Conservation (phyloP, 1,139 yeast genomes). For the Yamadazyma epiphylla region DNA sequence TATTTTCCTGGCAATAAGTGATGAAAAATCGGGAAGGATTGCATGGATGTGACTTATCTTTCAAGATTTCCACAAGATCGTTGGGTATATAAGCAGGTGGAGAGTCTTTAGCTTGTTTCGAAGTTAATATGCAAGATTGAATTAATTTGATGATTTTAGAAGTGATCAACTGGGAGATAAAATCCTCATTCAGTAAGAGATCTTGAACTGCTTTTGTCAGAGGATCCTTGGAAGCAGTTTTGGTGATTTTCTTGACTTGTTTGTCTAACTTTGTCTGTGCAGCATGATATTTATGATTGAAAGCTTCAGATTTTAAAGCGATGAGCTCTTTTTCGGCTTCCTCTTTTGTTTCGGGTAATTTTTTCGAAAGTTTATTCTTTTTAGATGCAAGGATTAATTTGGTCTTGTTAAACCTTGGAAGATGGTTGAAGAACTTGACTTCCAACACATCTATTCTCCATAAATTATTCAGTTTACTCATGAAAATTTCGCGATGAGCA, state of each 20-base stretch:
- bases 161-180: slow-evolving; percentile 24
- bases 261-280: slow-evolving; percentile 39
- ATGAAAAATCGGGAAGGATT: slow-evolving; percentile 54
- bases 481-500: background rate
- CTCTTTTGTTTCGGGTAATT: slow-evolving; percentile 30
- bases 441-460: slow-evolving; percentile 55
- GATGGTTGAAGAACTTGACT: slow-evolving; percentile 36
- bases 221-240: slow-evolving; percentile 7
- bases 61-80: slow-evolving; percentile 19
- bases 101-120: slow-evolving; percentile 21
- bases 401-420: slow-evolving; percentile 55
- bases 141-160: slow-evolving; percentile 34
- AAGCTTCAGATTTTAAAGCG: slow-evolving; percentile 42
- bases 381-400: slow-evolving; percentile 45
- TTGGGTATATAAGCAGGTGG: slow-evolving; percentile 33
- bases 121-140: slow-evolving; percentile 19
- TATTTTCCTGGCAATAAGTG: slow-evolving; percentile 36
- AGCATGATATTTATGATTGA: slow-evolving; percentile 50
- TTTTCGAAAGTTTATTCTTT: slow-evolving; percentile 44
- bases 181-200: slow-evolving; percentile 13
- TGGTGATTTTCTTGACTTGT: slow-evolving; percentile 26
- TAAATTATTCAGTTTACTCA: slow-evolving; percentile 16
- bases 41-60: slow-evolving; percentile 22
- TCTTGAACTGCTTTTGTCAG: background rate
- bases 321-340: slow-evolving; percentile 43